phyloP scores from a whole-genome alignment of 1,284 basidiomycete genomes.

The Coniferiporia sulphurascens region DNA sequence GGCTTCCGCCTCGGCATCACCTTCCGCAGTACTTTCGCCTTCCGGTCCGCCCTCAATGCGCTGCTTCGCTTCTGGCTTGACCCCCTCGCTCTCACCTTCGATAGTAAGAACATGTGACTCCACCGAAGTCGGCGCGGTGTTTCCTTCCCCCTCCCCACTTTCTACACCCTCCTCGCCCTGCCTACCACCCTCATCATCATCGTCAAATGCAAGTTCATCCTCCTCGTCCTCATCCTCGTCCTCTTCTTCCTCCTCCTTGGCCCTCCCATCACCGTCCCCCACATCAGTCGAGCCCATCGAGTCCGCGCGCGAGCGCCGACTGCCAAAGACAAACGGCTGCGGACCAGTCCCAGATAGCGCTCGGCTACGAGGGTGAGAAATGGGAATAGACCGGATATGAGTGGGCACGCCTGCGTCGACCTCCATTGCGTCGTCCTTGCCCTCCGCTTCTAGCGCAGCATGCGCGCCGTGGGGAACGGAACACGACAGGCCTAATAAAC shows the following conservation, averaged over 20 bases:
- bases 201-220: neutral
- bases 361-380: too few species aligned
- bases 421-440: neutral
- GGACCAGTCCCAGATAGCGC: too few species aligned
- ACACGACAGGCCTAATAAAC: neutral
- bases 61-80: too few species aligned
- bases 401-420: neutral
- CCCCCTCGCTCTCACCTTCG: too few species aligned
- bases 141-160: neutral
- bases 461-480: too few species aligned
- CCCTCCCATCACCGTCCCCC: neutral
- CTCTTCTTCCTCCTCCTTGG: neutral
- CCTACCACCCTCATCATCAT: neutral
- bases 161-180: neutral
- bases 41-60: too few species aligned
- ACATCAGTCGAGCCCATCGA: too few species aligned
- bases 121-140: constrained; percentile 8
- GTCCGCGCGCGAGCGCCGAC: too few species aligned
- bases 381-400: too few species aligned
- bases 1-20: neutral
- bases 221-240: neutral
- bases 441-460: neutral
- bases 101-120: neutral
- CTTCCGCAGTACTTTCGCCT: neutral
- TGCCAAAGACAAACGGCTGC: too few species aligned